phyloP scores from a whole-genome alignment of 2,329 filamentous ascomycete species.

The Venturia oleaginea region DNA sequence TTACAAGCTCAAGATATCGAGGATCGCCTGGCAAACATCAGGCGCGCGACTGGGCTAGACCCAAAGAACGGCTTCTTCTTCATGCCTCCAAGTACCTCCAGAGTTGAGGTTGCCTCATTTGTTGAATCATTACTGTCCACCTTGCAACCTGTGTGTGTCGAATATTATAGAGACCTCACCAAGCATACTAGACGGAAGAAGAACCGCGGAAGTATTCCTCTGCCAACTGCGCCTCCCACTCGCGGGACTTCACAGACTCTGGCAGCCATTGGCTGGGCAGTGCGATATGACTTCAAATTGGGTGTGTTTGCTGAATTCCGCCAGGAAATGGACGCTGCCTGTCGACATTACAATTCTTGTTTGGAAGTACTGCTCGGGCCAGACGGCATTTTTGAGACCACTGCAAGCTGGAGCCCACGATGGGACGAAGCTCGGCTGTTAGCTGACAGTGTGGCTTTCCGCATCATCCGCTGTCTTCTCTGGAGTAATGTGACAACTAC shows the following conservation, averaged over 20 bases:
- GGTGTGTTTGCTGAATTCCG: constrained; percentile 87
- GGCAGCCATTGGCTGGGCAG: constrained; percentile 81
- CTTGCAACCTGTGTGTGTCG: constrained; percentile 65
- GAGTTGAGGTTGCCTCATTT: constrained; percentile 63
- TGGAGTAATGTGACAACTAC: constrained; percentile 71
- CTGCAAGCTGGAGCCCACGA: constrained; percentile 79
- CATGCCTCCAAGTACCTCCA: constrained; percentile 63
- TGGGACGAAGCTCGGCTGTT: constrained; percentile 91
- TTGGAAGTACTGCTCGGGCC: constrained; percentile 74
- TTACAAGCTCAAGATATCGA: constrained; percentile 53
- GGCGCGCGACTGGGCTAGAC: constrained; percentile 70
- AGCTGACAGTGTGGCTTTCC: constrained; percentile 71
- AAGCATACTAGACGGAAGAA: constrained; percentile 86
- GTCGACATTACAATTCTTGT: constrained; percentile 77
- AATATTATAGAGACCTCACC: constrained; percentile 92
- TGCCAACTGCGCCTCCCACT: constrained; percentile 74
- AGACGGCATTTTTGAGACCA: constrained; percentile 73
- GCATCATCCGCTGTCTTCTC: constrained; percentile 72
- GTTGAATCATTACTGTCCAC: constrained; percentile 63
- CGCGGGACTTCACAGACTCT: constrained; percentile 76
- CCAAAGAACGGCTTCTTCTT: constrained; percentile 74
- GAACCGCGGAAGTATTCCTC: constrained; percentile 65
- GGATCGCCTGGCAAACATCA: constrained; percentile 69
- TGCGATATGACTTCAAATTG: constrained; percentile 90
- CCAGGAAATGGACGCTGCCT: constrained; percentile 81